Evolutionary conservation across 352 stramenopile species (phyloP), one percentile per base, ranked within the genome.

Genomic region (Globisporangium viniferum): DNA sequence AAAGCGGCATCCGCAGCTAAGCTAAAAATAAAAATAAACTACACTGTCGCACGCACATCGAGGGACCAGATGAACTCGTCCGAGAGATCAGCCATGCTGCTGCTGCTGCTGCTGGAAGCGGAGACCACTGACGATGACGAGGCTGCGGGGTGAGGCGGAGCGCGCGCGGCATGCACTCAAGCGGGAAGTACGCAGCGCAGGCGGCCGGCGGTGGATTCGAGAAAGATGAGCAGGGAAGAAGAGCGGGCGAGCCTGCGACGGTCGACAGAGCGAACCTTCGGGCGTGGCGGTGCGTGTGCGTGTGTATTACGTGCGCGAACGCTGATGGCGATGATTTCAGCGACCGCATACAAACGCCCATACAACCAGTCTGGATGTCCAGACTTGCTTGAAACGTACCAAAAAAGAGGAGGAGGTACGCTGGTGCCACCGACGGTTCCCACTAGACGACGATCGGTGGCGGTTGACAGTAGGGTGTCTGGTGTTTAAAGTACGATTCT

Each of bases 11-110:
- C 39, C 5, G 12, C 39, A 6, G 0, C 39, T 46, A 46, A 46
- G 0, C 39, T 46, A 46, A 46, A 46, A 46, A 46, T 46, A 46
- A 46, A 46, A 41, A 15, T 15, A 41, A 41, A 41, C 9, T 41
- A 41, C 36, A 41, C 36, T 41, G 36, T 41, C 36, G 36, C 36
- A 79, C 79, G 70, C 74, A 93, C 84, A 66, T 93, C 84, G 59
- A 91, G 72, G 46, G 84, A 87, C 71, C 81, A 86, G 62, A 91
- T 74, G 59, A 88, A 74, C 62, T 90, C 84, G 67, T 93, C 84
- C 29, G 80, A 85, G 66, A 93, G 78, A 62, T 91, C 79, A 60
- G 72, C 77, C 64, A 70, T 75, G 73, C 24, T 24, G 24, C 86
- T 75, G 73, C 86, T 75, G 73, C 86, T 86, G 54, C 44, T 44